Evolutionary conservation across 352 stramenopile species (phyloP).

Genomic region (Globisporangium uncinulatum): DNA sequence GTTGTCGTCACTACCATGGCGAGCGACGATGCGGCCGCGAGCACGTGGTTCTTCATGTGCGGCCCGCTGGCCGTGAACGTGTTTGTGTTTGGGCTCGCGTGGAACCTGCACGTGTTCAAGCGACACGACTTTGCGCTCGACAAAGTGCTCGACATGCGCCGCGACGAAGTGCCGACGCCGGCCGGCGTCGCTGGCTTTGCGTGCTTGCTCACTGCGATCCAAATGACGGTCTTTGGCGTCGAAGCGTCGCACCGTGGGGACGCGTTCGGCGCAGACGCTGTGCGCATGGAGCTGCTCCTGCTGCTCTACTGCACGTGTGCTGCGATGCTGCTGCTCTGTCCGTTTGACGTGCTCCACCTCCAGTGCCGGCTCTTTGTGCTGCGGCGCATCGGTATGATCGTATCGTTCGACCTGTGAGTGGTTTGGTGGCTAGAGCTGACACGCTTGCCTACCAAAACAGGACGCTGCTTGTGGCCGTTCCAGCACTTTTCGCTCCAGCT

Average conservation of each 20-base stretch:
- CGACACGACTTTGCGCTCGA: conserved; percentile 53
- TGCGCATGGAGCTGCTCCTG: conserved; percentile 62
- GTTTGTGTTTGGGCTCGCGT: conserved; percentile 58
- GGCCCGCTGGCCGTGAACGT: conserved; percentile 62
- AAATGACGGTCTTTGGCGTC: conserved; percentile 50
- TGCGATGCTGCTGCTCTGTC: conserved; percentile 47
- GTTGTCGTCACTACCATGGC: conserved; percentile 4
- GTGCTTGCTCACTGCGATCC: conserved; percentile 26
- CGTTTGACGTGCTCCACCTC: conserved; percentile 62
- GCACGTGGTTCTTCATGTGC: conserved; percentile 80
- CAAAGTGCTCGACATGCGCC: conserved; percentile 60
- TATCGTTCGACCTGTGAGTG: neutral
- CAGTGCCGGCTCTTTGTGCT: conserved; percentile 60
- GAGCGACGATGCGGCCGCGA: conserved; percentile 18
- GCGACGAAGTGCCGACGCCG: conserved; percentile 50
- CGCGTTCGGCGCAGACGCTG: conserved; percentile 43
- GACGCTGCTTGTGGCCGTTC: conserved; percentile 60
- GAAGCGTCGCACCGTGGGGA: conserved; percentile 32
- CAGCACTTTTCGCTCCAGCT: conserved; percentile 52
- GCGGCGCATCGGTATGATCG: conserved; percentile 29
- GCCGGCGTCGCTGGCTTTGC: conserved; percentile 36
- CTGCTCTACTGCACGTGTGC: conserved; percentile 49
- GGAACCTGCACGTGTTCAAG: conserved; percentile 61
- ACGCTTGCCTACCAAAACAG: conserved; percentile 1
- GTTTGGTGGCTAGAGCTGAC: too few relatives aligned